These are phyloP conservation scores for Euryodendron excelsum DNA, from an alignment of 148 eudicot genomes.

Conservation along the genomic window DNA sequence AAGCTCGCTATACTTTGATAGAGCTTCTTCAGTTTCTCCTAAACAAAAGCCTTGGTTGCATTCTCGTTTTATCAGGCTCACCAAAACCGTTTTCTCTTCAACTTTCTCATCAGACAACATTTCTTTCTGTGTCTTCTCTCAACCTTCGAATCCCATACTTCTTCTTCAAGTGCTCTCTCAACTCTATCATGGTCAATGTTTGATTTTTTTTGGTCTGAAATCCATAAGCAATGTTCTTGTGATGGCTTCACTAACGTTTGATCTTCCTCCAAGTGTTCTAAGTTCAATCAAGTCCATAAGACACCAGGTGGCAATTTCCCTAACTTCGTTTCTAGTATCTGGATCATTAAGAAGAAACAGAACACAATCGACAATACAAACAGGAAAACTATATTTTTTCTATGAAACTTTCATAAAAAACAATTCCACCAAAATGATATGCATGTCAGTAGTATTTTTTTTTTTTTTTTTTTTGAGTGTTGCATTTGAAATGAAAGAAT, in stretches of 20 bases:
- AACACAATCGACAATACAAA: constrained; percentile 69
- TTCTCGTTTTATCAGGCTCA: constrained; percentile 50
- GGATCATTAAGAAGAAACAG: constrained; percentile 58
- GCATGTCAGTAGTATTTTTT: too few relatives aligned
- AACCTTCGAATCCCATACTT: too few relatives aligned
- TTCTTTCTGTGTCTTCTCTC: too few relatives aligned
- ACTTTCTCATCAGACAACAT: too few relatives aligned
- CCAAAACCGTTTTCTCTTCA: constrained; percentile 34
- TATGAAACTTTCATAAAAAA: too few relatives aligned
- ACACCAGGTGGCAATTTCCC: constrained; percentile 25
- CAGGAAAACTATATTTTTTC: too few relatives aligned
- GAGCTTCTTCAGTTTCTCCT: constrained; percentile 52
- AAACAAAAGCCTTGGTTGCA: constrained; percentile 49
- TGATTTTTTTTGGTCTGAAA: constrained; percentile 41
- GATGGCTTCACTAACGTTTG: constrained; percentile 49
- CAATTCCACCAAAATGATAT: too few relatives aligned
- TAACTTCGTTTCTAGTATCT: constrained; percentile 50
- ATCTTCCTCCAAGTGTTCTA: constrained; percentile 34
- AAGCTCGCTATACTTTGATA: constrained; percentile 51
- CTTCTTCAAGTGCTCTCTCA: too few relatives aligned
- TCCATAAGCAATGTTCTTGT: constrained; percentile 47
- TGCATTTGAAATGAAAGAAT: too few relatives aligned
- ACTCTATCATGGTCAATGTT: constrained; percentile 32
- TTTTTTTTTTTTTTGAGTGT: too few relatives aligned
- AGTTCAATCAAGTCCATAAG: constrained; percentile 64